A percentile compares a stretch with the other conserved stretches of the same genome.
phyloP scores from a whole-genome alignment of 148 eudicot species.

The Cornus suecica region DNA sequence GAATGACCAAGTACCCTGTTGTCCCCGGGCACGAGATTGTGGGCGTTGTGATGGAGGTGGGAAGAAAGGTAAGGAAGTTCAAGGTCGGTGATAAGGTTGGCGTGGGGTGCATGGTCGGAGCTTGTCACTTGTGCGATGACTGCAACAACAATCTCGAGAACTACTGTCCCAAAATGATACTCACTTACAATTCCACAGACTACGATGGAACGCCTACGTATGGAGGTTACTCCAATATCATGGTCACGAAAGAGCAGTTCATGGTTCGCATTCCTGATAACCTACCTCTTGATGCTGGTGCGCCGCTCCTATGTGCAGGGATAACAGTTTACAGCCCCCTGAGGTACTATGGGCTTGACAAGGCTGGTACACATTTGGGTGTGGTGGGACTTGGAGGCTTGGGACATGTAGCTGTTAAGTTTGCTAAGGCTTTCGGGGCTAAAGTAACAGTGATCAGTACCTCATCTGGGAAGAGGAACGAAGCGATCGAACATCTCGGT shows the following conservation, averaged over 20 bases:
- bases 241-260: conserved; percentile 12
- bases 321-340: conserved; percentile 16
- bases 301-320: conserved; percentile 17
- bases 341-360: conserved; percentile 13
- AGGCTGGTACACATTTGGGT: conserved; percentile 17
- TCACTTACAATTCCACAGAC: conserved; percentile 4
- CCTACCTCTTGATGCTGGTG: conserved; percentile 15
- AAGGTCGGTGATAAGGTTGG: conserved; percentile 13
- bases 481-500: conserved; percentile 12
- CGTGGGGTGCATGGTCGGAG: conserved; percentile 15
- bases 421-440: conserved; percentile 20
- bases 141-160: conserved; percentile 11
- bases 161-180: conserved; percentile 17
- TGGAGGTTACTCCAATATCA: conserved; percentile 17
- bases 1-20: conserved; percentile 1
- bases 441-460: conserved; percentile 21
- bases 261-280: conserved; percentile 12
- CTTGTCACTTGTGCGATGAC: neutral
- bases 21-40: conserved; percentile 20
- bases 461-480: conserved; percentile 6
- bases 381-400: conserved; percentile 17
- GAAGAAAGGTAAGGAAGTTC: conserved; percentile 6
- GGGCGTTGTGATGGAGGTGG: conserved; percentile 11
- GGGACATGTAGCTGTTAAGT: conserved; percentile 16
- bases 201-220: conserved; percentile 12